Percentiles rank a stretch among this genome's conserved stretches.
phyloP scores from a whole-genome alignment of 2,329 filamentous ascomycete species.

The Tolypocladium tropicale region DNA sequence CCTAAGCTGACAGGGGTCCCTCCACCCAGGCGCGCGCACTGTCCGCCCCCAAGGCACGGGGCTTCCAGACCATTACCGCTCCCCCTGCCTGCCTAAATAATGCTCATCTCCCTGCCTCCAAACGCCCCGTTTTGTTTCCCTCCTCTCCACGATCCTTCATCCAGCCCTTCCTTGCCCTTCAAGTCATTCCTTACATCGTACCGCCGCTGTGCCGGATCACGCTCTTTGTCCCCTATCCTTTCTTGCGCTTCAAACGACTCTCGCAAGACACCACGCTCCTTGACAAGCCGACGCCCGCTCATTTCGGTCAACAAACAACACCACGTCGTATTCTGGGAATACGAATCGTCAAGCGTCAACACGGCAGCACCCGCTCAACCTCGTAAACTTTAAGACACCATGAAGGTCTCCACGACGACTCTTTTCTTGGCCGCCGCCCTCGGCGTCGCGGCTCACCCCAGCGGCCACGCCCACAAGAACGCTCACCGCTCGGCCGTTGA shows the following conservation, averaged over 20 bases:
- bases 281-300: background rate
- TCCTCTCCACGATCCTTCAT: conserved; percentile 3
- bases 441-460: conserved; percentile 30
- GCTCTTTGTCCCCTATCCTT: conserved; percentile 2
- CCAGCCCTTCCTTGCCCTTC: conserved; percentile 9
- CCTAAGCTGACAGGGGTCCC: background rate
- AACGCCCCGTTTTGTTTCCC: conserved; percentile 5
- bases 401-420: conserved; percentile 30
- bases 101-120: conserved; percentile 6
- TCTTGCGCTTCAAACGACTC: background rate
- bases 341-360: background rate
- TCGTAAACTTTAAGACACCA: conserved; percentile 13
- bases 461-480: conserved; percentile 24
- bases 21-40: background rate
- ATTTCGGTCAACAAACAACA: background rate
- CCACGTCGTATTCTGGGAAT: conserved; percentile 6
- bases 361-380: background rate
- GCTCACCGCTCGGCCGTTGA: conserved; percentile 18
- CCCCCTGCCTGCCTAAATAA: conserved; percentile 8
- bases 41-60: background rate
- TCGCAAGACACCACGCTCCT: background rate
- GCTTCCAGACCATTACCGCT: background rate
- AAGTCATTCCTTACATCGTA: conserved; percentile 11
- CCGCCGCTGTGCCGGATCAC: conserved; percentile 7
- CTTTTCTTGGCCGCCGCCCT: conserved; percentile 28